Base-by-base conservation (phyloP, 1,139 yeast species). In the Casaregolazyma lundiana region DNA sequence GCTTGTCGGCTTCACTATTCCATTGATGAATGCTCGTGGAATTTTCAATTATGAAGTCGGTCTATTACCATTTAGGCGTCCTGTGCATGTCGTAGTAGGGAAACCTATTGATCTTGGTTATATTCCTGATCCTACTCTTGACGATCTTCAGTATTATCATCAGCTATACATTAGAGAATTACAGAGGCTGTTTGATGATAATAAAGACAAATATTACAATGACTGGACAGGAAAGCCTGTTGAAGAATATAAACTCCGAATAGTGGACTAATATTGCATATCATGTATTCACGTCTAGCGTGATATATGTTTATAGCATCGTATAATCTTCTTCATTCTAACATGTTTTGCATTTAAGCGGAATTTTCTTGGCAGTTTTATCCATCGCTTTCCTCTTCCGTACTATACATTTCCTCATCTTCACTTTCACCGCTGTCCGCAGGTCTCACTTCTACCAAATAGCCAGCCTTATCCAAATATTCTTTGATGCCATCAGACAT, bases 31-130 rank as follows among this genome's bases (percentile, higher is more conserved):
- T 61, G 97, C 97, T 0, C 73, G 97, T 44, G 97, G 98, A 0
- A 76, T 92, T 0, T 89, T 92, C 66, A 88, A 90, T 58, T 87
- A 90, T 60, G 96, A 90, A 62, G 87, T 86, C 67, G 98, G 98
- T 0, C 70, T 92, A 36, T 68, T 94, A 52, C 97, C 98, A 1
- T 90, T 78, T 63, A 73, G 97, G 54, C 77, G 82, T 49, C 88
- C 90, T 0, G 84, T 92, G 47, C 76, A 86, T 54, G 76, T 90
- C 19, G 70, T 67, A 3, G 78, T 52, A 13, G 98, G 98, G 0
- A 70, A 70, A 35, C 97, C 98, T 2, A 84, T 92, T 17, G 71
- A 77, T 35, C 77, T 90, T 3, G 88, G 90, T 1, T 67, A 71
- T 47, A 58, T 67, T 16, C 68, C 67, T 7, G 58, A 68, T 35